Base-by-base conservation (phyloP, 2,329 filamentous ascomycete species). In the Aspergillus brasiliensis region DNA sequence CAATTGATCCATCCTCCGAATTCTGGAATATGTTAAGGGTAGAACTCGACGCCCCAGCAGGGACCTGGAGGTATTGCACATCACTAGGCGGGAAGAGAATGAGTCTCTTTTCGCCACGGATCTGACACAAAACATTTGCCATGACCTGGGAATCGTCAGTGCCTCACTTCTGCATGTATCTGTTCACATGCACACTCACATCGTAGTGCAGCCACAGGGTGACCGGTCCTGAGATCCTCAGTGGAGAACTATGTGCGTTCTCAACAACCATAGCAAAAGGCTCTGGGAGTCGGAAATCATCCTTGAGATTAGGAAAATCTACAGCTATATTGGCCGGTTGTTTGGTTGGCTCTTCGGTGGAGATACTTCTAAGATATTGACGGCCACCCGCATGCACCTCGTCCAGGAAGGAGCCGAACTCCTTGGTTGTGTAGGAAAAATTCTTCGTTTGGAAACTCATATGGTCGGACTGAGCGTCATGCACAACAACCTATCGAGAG, bases 121-220 rank as follows among this genome's bases (percentile, higher is more conserved):
- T 83, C 71, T 97, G 92, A 69, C 88, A 92, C 61, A 95, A 88
- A 3, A 96, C 82, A 69, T 96, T 97, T 52, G 91, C 91, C 84
- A 96, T 92, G 15, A 95, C 91, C 84, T 90, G 59, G 51, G 37
- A 48, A 51, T 49, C 38, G 49, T 62, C 46, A 62, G 37, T 48
- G 47, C 51, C 23, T 28, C 8, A 5, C 17, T 17, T 15, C 5
- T 42, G 27, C 28, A 21, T 23, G 8, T 8, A 5, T 42, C 11
- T 21, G 21, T 40, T 19, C 21, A 53, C 31, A 53, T 15, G 46
- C n/a, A 57, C 15, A 66, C 73, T 69, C 62, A 89, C 88, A 76
- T 96, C 91, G 78, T 95, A 96, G 75, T 96, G 91, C 31, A 96
- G 81, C 92, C 93, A 97, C 85, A 97, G 91, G 42, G 88, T 89